phyloP scores from a whole-genome alignment of 352 stramenopile genomes.

The Pythium sp. region DNA sequence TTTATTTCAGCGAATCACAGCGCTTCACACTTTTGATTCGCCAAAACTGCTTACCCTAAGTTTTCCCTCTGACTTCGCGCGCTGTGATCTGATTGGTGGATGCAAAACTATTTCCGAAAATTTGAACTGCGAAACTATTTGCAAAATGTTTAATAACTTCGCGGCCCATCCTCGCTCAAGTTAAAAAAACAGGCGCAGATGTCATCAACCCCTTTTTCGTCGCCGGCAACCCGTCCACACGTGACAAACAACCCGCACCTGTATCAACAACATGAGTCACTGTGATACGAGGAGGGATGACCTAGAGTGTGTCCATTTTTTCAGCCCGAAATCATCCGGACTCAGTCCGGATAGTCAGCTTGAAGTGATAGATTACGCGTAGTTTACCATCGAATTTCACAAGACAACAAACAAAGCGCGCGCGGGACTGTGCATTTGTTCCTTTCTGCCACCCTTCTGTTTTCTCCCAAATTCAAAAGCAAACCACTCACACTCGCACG shows the following conservation, averaged over 20 bases:
- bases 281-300: conserved; percentile 12
- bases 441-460: background rate
- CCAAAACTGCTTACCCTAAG: background rate
- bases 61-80: conserved; percentile 33
- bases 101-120: conserved; percentile 16
- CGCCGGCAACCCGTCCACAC: background rate
- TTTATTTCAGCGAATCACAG: conserved; percentile 7
- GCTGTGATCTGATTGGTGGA: conserved; percentile 39
- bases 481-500: background rate
- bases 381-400: background rate
- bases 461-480: background rate
- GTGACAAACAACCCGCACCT: background rate
- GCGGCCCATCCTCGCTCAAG: background rate
- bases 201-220: conserved; percentile 17
- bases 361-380: conserved; percentile 20
- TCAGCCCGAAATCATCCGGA: conserved; percentile 1
- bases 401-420: background rate
- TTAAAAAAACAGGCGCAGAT: background rate
- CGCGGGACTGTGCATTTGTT: background rate
- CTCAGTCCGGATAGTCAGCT: conserved; percentile 8
- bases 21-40: background rate
- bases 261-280: background rate
- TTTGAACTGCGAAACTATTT: conserved; percentile 16
- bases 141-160: conserved; percentile 13
- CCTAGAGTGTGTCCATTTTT: background rate